Conservation (phyloP, 2,329 filamentous ascomycete genomes). For the Sporothrix luriei region DNA sequence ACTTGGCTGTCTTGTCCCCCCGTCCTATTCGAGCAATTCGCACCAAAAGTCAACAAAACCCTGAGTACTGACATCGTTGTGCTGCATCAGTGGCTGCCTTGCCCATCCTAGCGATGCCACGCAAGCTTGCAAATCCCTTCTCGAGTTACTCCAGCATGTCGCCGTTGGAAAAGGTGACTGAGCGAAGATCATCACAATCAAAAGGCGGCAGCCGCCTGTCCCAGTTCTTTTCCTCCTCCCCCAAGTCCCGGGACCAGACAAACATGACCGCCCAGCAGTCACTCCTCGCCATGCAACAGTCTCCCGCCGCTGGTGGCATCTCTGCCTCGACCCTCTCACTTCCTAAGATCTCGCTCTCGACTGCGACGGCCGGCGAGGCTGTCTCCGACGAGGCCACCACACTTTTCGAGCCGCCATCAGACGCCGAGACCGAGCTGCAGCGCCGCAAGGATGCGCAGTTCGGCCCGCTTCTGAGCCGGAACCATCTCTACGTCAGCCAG, state of each 20-base stretch:
- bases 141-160: constrained; percentile 53
- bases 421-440: constrained; percentile 76
- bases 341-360: constrained; percentile 89
- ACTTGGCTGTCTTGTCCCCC: constrained; percentile 1
- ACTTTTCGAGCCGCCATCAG: constrained; percentile 84
- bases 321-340: constrained; percentile 74
- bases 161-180: constrained; percentile 53
- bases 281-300: constrained; percentile 66
- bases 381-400: constrained; percentile 72
- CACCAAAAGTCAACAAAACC: neutral
- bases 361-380: constrained; percentile 73
- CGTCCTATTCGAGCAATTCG: neutral
- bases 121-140: constrained; percentile 62
- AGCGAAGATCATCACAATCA: constrained; percentile 62
- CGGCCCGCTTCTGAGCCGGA: constrained; percentile 76
- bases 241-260: constrained; percentile 72
- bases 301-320: constrained; percentile 55
- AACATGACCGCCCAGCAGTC: constrained; percentile 62
- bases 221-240: constrained; percentile 79
- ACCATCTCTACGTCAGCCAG: constrained; percentile 85
- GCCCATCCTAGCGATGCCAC: constrained; percentile 55
- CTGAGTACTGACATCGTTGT: constrained; percentile 8
- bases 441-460: constrained; percentile 86
- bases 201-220: constrained; percentile 73
- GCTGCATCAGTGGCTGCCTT: constrained; percentile 28